These are phyloP conservation scores for Platanthera zijinensis DNA, from an alignment of 106 monocot species.

Conservation along the genomic window DNA sequence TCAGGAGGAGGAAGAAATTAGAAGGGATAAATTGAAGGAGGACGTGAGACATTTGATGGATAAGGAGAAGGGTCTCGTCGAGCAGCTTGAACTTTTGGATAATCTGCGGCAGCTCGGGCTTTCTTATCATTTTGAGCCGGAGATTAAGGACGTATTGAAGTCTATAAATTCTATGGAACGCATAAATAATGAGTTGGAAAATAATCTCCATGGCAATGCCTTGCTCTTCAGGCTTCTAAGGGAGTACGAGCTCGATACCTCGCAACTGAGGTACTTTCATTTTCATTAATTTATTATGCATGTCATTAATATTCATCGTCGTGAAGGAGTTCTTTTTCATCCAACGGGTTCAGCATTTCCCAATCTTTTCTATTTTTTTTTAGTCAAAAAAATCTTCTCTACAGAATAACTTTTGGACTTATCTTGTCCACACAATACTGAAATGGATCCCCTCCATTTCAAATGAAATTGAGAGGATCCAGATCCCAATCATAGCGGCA, in stretches of 20 bases:
- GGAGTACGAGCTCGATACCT: slow-evolving; percentile 3
- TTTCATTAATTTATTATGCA: too few relatives aligned
- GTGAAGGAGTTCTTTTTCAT: too few relatives aligned
- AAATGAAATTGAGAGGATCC: too few relatives aligned
- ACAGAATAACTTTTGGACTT: too few relatives aligned
- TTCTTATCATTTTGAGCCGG: slow-evolving; percentile 22
- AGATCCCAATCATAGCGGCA: too few relatives aligned
- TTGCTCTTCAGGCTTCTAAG: slow-evolving; percentile 27
- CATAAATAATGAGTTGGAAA: neutral
- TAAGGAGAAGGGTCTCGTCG: neutral
- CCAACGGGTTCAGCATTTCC: too few relatives aligned
- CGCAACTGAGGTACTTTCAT: neutral
- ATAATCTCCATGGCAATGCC: slow-evolving; percentile 7
- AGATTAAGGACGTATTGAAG: slow-evolving; percentile 10
- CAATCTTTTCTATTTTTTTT: too few relatives aligned
- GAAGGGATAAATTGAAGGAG: slow-evolving; percentile 14
- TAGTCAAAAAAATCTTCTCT: too few relatives aligned
- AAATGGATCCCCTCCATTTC: too few relatives aligned
- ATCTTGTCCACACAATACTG: too few relatives aligned
- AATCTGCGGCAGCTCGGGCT: slow-evolving; percentile 19
- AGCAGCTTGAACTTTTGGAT: slow-evolving; percentile 17
- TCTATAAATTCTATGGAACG: neutral
- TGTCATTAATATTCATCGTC: too few relatives aligned
- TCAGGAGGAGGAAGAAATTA: too few relatives aligned
- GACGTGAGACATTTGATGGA: slow-evolving; percentile 9